Base-by-base conservation (phyloP, 768 basidiomycete genomes). In the Candolleomyces efflorescens region DNA sequence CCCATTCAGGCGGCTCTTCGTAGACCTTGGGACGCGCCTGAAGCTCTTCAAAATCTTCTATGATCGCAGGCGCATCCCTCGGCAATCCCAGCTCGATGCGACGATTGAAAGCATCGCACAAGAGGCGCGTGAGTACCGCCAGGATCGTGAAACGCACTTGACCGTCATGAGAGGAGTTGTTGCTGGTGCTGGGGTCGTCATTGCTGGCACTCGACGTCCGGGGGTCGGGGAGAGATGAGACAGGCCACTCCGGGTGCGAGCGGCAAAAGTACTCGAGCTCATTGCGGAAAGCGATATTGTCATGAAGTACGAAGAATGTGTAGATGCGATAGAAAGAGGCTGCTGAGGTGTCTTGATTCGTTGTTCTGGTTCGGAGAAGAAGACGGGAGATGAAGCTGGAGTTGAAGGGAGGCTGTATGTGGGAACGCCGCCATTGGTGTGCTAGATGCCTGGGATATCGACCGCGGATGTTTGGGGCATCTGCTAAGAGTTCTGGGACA, bases 311-410 rank as follows among this genome's bases (percentile, higher is more conserved):
- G 48, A 68, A 63, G 50, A 73, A 70, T 54, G 69, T 57, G 53
- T 72, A 73, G n/a, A 73, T 64, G 54, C 65, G 65, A 61, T 71
- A 67, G 59, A 73, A 70, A 13, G 66, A 72, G 13, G 72, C 72
- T 24, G 68, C 54, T 26, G 64, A 49, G 15, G 64, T 71, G 59
- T 60, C 59, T 3, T 48, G 38, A n/a, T n/a, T n/a, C n/a, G n/a
- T n/a, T n/a, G n/a, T n/a, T n/a, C n/a, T n/a, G n/a, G n/a, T n/a
- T n/a, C n/a, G n/a, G n/a, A n/a, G n/a, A n/a, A n/a, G n/a, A n/a
- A n/a, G 38, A 39, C 38, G 38, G 38, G 38, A 9, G 38, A 39
- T 9, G 38, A 39, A 17, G 38, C 38, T 9, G 38, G 38, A 39
- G 9, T 9, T 9, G 38, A 39, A 39, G 17, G 38, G 38, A 39